Percentiles rank a stretch among this genome's conserved stretches.
Conservation (phyloP, 768 basidiomycete genomes). For the Neoboletus brunneissimus region DNA sequence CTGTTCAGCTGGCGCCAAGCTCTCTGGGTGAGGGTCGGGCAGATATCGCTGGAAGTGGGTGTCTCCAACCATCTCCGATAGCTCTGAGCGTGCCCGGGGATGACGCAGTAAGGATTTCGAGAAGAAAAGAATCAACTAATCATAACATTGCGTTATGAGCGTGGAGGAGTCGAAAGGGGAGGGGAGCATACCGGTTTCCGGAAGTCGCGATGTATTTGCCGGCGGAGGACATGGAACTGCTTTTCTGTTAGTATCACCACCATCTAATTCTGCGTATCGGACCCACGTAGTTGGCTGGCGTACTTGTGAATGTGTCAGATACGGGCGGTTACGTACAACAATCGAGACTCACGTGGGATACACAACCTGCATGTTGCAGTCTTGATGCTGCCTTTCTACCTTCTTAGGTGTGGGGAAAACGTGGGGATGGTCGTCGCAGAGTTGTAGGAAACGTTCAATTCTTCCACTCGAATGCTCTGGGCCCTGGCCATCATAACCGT, state of each 20-base stretch:
- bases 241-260: conserved; percentile 13
- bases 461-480: conserved; percentile 97
- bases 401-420: conserved; percentile 86
- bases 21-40: conserved; percentile 74
- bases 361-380: conserved; percentile 99
- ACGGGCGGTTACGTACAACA: neutral
- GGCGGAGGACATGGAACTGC: conserved; percentile 93
- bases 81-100: conserved; percentile 81
- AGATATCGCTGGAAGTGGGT: conserved; percentile 93
- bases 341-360: conserved; percentile 77
- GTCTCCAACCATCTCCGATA: conserved; percentile 87
- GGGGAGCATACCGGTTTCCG: conserved; percentile 77
- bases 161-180: neutral
- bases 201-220: conserved; percentile 97
- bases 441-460: conserved; percentile 94
- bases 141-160: neutral
- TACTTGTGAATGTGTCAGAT: conserved; percentile 44
- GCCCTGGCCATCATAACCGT: conserved; percentile 98
- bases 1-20: conserved; percentile 74
- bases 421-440: conserved; percentile 96
- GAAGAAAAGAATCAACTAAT: conserved; percentile 89
- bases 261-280: neutral
- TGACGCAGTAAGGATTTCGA: conserved; percentile 95
- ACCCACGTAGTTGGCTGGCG: conserved; percentile 87
- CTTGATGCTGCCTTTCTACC: conserved; percentile 93